Base-by-base conservation (phyloP, 257 asterid species). In the Salvia hispanica region DNA sequence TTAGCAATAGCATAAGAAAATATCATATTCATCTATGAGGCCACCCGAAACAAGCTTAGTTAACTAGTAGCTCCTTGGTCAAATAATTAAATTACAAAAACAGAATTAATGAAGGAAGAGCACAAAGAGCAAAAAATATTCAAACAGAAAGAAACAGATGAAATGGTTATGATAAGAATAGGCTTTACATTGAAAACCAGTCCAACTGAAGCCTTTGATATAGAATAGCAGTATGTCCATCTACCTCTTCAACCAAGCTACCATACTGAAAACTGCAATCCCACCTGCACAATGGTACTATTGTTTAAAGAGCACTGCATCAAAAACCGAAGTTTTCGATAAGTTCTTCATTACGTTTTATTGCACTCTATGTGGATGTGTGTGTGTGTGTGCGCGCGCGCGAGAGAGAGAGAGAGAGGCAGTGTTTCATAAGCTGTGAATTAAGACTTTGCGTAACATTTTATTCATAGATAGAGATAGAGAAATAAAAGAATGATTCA, bases 211-310 rank as follows among this genome's bases (percentile, higher is more conserved):
- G 98, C 80, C 96, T 80, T 82, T 91, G 99, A 75, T 94, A 94
- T 69, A 94, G 84, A 68, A 94, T 79, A 75, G 98, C 99, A 58
- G 99, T 94, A 72, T 94, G 99, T 63, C 99, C 98, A 75, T 94
- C 99, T 67, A 94, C 98, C 86, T 94, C 99, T 82, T 94, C 99
- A 73, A 94, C 99, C 78, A 94, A 86, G 88, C 99, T 94, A 76
- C 98, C 99, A 82, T 83, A 79, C 72, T 82, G 95, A 80, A 88
- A 88, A 62, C 91, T 83, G 73, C 95, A 88, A 80, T 91, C 96
- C 97, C 96, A 91, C 76, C 95, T 91, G 85, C 83, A 67, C n/a
- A 61, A 66, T 36, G 68, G 68, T 65, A 68, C 43, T 33, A 25
- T 43, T 15, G 67, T 70, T 64, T 70, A 31, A 63, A 10, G 36